phyloP scores from a whole-genome alignment of 768 basidiomycete genomes.

The Lactarius tabidus region DNA sequence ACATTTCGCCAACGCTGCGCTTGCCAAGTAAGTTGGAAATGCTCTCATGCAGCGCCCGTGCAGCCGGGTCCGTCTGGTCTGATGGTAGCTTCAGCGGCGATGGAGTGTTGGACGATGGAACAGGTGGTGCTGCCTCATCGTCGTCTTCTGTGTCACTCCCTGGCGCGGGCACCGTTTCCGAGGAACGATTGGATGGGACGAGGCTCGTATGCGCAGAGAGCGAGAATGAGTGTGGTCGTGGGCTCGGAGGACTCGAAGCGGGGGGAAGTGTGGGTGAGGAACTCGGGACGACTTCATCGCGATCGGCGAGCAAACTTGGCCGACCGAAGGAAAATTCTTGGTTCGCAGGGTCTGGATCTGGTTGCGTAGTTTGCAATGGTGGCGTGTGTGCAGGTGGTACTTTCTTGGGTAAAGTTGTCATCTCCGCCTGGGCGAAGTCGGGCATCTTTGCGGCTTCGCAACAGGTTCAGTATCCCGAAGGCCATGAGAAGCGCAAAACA shows the following conservation, averaged over 20 bases:
- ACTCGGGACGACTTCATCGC: slow-evolving; percentile 18
- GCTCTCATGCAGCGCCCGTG: slow-evolving; percentile 64
- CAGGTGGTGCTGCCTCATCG: slow-evolving; percentile 25
- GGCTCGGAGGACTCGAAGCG: slow-evolving; percentile 4
- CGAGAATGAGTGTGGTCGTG: slow-evolving; percentile 4
- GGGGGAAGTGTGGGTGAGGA: slow-evolving; percentile 11
- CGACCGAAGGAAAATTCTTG: slow-evolving; percentile 2
- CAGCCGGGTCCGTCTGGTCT: slow-evolving; percentile 40
- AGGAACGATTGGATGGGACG: not conserved
- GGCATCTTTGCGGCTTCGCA: not conserved
- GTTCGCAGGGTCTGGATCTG: slow-evolving; percentile 2
- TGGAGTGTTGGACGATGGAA: slow-evolving; percentile 20
- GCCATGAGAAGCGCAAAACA: not conserved
- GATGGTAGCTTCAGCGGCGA: slow-evolving; percentile 34
- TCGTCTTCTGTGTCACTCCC: slow-evolving; percentile 30
- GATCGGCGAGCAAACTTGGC: not conserved
- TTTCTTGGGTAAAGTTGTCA: not conserved
- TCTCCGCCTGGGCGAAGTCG: not conserved
- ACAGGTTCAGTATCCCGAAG: not conserved
- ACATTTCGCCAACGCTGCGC: slow-evolving; percentile 39
- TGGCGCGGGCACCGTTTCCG: slow-evolving; percentile 17
- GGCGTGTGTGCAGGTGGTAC: not conserved
- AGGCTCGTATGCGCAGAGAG: slow-evolving; percentile 13
- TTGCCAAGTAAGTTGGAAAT: slow-evolving; percentile 70
- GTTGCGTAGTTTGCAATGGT: not conserved